Evolutionary conservation across 331 rosid species (phyloP).

Genomic region (Malus hybrid): DNA sequence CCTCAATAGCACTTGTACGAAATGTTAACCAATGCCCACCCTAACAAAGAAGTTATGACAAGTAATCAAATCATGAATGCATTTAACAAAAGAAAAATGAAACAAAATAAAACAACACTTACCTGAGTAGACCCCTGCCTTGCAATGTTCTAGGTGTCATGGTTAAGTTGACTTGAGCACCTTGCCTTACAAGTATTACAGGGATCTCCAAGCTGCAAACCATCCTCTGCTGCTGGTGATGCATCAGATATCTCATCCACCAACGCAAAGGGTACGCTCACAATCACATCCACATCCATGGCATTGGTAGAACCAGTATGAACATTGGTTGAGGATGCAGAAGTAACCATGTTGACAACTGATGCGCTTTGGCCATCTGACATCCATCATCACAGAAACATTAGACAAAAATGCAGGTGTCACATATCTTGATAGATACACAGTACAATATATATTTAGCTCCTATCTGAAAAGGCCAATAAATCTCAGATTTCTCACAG

Average conservation of each 20-base stretch:
- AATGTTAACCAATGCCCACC: background rate
- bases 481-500: background rate
- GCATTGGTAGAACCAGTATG: slow-evolving; percentile 28
- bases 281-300: slow-evolving; percentile 53
- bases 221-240: slow-evolving; percentile 95
- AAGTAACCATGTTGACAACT: slow-evolving; percentile 22
- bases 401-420: slow-evolving; percentile 2
- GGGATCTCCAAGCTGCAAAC: slow-evolving; percentile 91
- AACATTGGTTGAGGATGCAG: slow-evolving; percentile 33
- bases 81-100: background rate
- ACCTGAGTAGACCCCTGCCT: slow-evolving; percentile 95
- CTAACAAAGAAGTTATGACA: background rate
- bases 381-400: slow-evolving; percentile 21
- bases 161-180: slow-evolving; percentile 51
- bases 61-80: background rate
- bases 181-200: slow-evolving; percentile 63
- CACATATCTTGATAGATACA: background rate
- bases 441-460: background rate
- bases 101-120: slow-evolving; percentile 20
- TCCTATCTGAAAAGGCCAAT: background rate
- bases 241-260: slow-evolving; percentile 83
- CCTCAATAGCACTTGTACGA: background rate
- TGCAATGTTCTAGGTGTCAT: slow-evolving; percentile 89
- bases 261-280: slow-evolving; percentile 67
- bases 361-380: slow-evolving; percentile 32